phyloP scores from a whole-genome alignment of 805 yeast species.

The Sugiyamaella americana region DNA sequence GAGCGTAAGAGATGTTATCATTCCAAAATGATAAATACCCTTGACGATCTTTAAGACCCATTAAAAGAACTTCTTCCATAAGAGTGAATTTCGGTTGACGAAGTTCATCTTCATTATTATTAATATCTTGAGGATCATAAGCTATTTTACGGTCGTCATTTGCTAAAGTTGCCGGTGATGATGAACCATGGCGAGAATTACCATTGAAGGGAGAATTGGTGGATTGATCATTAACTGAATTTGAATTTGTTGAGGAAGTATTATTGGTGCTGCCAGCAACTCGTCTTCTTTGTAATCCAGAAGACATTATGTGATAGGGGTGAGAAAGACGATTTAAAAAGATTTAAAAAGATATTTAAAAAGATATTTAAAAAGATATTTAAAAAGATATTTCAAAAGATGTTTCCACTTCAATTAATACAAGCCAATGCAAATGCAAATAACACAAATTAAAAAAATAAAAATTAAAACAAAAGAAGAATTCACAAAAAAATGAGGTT shows the following conservation, averaged over 20 bases:
- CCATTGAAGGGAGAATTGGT: constrained; percentile 1
- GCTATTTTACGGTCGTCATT: constrained; percentile 53
- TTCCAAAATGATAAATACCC: constrained; percentile 98
- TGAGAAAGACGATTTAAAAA: too few species aligned
- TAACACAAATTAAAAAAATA: too few species aligned
- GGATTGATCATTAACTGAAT: too few species aligned
- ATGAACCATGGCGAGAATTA: constrained; percentile 1
- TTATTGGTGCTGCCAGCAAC: constrained; percentile 19
- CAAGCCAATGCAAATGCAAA: too few species aligned
- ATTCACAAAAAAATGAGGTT: too few species aligned
- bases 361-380: too few species aligned
- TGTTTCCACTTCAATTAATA: too few species aligned
- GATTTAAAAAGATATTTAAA: too few species aligned
- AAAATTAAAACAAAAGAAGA: too few species aligned
- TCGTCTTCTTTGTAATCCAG: constrained; percentile 26
- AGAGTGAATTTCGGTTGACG: constrained; percentile 71
- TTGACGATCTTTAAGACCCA: constrained; percentile 93
- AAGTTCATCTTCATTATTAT: constrained; percentile 39
- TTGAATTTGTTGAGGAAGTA: constrained; percentile 8
- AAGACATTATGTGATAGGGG: constrained; percentile 11
- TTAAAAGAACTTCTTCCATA: constrained; percentile 91
- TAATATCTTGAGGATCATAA: constrained; percentile 68
- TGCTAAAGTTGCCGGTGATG: not conserved
- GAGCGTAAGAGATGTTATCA: constrained; percentile 92
- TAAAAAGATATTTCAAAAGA: too few species aligned